phyloP scores from a whole-genome alignment of 495 filamentous ascomycete species.

The Tuber microsphaerosporum region DNA sequence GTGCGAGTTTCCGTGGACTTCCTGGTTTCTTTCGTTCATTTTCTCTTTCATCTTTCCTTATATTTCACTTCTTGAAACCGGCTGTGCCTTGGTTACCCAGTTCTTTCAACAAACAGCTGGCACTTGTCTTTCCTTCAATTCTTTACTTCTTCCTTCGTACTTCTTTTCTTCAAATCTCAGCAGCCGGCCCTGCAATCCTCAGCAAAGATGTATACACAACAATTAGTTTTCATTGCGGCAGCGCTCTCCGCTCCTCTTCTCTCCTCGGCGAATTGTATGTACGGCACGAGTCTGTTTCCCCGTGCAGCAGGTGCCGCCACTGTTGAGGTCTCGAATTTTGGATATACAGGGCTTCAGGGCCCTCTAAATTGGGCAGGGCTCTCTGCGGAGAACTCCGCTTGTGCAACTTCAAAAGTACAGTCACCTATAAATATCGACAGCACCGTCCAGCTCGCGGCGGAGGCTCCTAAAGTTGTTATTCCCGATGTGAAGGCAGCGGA shows the following conservation, averaged over 20 bases:
- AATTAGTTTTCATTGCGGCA: constrained; percentile 25
- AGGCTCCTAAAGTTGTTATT: constrained; percentile 30
- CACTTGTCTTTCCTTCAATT: constrained; percentile 6
- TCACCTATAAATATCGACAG: constrained; percentile 42
- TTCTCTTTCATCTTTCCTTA: constrained; percentile 6
- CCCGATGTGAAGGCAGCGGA: constrained; percentile 33
- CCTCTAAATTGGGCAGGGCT: constrained; percentile 41
- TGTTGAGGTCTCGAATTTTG: constrained; percentile 39
- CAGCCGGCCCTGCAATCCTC: constrained; percentile 20
- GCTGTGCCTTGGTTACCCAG: constrained; percentile 21
- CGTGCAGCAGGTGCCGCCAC: constrained; percentile 26
- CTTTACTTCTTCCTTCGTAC: neutral
- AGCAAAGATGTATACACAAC: constrained; percentile 31
- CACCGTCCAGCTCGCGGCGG: constrained; percentile 20
- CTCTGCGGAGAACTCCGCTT: constrained; percentile 36
- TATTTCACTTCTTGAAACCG: constrained; percentile 19
- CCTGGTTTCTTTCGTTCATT: constrained; percentile 3
- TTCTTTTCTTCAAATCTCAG: constrained; percentile 9
- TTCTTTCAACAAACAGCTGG: constrained; percentile 4
- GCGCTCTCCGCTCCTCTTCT: constrained; percentile 16
- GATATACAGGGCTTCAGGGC: constrained; percentile 38
- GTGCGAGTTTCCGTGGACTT: neutral
- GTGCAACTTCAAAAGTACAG: constrained; percentile 33
- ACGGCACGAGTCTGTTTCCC: constrained; percentile 34
- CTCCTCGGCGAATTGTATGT: constrained; percentile 32